These are phyloP conservation scores for Aspergillus luchuensis DNA, from an alignment of 2,329 filamentous ascomycete species.

Conservation along the genomic window DNA sequence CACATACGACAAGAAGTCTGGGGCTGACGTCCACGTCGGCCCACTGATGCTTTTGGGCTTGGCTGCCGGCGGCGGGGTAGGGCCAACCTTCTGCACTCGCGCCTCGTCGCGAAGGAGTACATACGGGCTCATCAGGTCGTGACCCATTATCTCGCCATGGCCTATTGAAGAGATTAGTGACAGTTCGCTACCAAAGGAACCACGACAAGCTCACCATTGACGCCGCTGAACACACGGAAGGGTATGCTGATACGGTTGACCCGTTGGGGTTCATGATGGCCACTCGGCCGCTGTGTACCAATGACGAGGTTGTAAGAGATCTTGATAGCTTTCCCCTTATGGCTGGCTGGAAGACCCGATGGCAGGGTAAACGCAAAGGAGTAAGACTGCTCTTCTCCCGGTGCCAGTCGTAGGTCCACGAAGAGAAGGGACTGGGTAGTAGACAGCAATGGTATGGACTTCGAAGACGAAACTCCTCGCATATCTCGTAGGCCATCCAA, in stretches of 20 bases:
- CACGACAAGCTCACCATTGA: conserved; percentile 63
- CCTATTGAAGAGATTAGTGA: conserved; percentile 39
- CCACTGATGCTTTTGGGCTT: conserved; percentile 45
- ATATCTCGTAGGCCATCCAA: conserved; percentile 95
- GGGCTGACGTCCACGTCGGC: conserved; percentile 51
- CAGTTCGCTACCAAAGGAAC: neutral
- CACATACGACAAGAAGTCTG: conserved; percentile 75
- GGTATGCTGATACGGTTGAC: conserved; percentile 90
- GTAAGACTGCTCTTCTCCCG: conserved; percentile 85
- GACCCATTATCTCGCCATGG: conserved; percentile 83
- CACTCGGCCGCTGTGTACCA: conserved; percentile 83
- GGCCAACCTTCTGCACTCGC: conserved; percentile 58
- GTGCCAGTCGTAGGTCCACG: conserved; percentile 82
- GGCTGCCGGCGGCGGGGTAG: conserved; percentile 34
- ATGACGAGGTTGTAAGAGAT: conserved; percentile 89
- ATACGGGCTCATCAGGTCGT: conserved; percentile 93
- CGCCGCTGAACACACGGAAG: conserved; percentile 89
- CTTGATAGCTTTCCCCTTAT: conserved; percentile 91
- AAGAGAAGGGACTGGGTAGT: conserved; percentile 96
- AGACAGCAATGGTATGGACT: conserved; percentile 85
- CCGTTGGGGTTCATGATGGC: conserved; percentile 72
- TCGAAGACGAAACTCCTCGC: conserved; percentile 81
- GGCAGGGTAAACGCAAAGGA: conserved; percentile 86
- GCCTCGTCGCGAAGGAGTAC: conserved; percentile 85
- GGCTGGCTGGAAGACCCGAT: conserved; percentile 83